A percentile compares a stretch with the other conserved stretches of the same genome.
phyloP scores from a whole-genome alignment of 2,329 filamentous ascomycete genomes.

The Fusarium xyrophilum region DNA sequence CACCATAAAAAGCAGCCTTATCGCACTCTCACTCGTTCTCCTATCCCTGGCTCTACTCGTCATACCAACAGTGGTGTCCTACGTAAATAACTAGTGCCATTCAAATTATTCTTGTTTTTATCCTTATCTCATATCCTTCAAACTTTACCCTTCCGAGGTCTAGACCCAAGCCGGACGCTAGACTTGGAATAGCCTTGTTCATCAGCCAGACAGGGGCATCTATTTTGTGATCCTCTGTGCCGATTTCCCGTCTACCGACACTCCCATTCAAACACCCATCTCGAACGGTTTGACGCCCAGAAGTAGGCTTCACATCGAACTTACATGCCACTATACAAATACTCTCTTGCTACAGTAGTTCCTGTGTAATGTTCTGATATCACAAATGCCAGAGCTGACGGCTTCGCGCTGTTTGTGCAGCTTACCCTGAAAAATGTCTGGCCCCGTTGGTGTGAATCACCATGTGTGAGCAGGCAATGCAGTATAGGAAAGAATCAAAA shows the following conservation, averaged over 20 bases:
- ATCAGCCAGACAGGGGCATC: constrained; percentile 27
- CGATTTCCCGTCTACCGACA: constrained; percentile 28
- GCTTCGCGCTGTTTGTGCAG: neutral
- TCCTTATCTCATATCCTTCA: neutral
- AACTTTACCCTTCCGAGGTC: constrained; percentile 7
- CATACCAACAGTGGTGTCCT: neutral
- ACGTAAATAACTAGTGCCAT: neutral
- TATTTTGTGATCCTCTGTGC: constrained; percentile 15
- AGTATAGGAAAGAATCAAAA: neutral
- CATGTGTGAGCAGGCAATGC: neutral
- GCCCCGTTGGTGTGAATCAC: neutral
- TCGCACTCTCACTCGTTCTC: neutral
- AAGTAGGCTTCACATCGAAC: constrained; percentile 27
- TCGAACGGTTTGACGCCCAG: neutral
- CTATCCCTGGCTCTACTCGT: neutral
- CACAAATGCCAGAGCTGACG: neutral
- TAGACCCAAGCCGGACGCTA: constrained; percentile 10
- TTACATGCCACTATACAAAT: constrained; percentile 41
- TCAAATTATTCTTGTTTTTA: constrained; percentile 6
- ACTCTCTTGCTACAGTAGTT: constrained; percentile 29
- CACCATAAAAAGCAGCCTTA: neutral
- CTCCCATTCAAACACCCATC: neutral
- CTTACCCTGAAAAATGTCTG: neutral
- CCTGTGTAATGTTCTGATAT: constrained; percentile 5
- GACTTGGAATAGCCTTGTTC: constrained; percentile 18